A percentile compares a stretch with the other conserved stretches of the same genome.
Evolutionary conservation across 495 filamentous ascomycete genomes (phyloP).

Genomic region (Aspergillus sclerotiicarbonarius): DNA sequence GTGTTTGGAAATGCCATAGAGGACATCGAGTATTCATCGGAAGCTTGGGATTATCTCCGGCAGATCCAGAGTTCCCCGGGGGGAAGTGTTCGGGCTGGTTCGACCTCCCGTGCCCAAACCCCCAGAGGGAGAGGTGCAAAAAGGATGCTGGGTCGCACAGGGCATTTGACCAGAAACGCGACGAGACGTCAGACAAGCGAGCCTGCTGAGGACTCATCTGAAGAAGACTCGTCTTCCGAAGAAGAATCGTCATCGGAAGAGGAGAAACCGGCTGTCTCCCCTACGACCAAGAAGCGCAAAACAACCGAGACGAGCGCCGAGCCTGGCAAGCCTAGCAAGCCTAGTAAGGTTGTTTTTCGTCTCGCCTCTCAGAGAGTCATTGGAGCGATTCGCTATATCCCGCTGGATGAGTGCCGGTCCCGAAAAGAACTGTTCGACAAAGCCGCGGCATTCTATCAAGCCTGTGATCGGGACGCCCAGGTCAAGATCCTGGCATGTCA

Average conservation of each 20-base stretch:
- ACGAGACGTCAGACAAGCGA: no score
- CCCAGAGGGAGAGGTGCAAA: neutral
- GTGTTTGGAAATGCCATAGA: neutral
- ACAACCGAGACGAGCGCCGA: neutral
- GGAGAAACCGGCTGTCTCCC: neutral
- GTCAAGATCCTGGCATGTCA: constrained; percentile 19
- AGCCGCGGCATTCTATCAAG: constrained; percentile 20
- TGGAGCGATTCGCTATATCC: constrained; percentile 15
- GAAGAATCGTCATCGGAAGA: neutral
- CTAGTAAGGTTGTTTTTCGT: constrained; percentile 10
- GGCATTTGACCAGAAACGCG: neutral
- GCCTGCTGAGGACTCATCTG: neutral
- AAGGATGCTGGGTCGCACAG: neutral
- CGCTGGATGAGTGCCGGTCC: constrained; percentile 13
- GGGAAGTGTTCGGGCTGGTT: no score
- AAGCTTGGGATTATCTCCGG: constrained; percentile 5
- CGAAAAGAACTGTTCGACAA: constrained; percentile 21
- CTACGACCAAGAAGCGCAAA: neutral
- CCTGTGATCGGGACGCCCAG: constrained; percentile 6
- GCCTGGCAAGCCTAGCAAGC: neutral
- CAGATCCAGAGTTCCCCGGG: no score
- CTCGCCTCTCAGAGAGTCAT: constrained; percentile 6
- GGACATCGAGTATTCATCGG: constrained; percentile 4
- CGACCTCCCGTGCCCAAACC: no score
- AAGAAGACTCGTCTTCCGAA: neutral